Conservation (phyloP, 2,329 filamentous ascomycete species). For the Colletotrichum zoysiae region DNA sequence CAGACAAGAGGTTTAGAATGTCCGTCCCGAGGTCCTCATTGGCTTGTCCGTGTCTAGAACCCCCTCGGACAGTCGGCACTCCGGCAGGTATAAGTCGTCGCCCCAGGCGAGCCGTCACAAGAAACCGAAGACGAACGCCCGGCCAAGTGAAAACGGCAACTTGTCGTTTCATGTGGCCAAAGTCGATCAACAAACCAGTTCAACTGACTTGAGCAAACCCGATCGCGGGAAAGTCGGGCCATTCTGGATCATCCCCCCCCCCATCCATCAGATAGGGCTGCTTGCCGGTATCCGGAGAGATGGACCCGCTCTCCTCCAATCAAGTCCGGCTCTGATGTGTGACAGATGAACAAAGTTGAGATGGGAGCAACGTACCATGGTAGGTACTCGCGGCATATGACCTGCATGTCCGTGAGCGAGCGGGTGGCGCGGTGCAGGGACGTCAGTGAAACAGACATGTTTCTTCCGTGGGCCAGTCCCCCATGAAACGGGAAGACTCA, state of each 20-base stretch:
- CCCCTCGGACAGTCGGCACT: background rate
- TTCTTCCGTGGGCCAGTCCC: constrained; percentile 28
- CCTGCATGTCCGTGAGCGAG: constrained; percentile 10
- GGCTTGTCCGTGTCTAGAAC: constrained; percentile 1
- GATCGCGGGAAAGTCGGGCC: background rate
- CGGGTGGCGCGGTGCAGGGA: constrained; percentile 1
- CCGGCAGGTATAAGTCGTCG: background rate
- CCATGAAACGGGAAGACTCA: constrained; percentile 27
- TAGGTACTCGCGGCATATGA: constrained; percentile 5
- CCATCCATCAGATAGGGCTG: constrained; percentile 14
- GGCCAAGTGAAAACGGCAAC: background rate
- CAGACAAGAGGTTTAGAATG: constrained; percentile 9
- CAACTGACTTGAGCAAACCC: background rate
- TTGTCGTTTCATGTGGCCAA: background rate
- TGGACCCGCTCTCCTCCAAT: background rate
- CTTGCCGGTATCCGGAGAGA: constrained; percentile 15
- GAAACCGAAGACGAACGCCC: background rate
- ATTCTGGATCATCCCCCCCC: constrained; percentile 11
- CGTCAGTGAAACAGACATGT: constrained; percentile 37
- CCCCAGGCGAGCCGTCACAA: background rate
- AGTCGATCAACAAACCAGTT: background rate
- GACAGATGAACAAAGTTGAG: constrained; percentile 1
- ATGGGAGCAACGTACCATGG: background rate
- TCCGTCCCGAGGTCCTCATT: background rate
- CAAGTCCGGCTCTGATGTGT: background rate